Evolutionary conservation across 495 filamentous ascomycete genomes (phyloP).

Genomic region (Hypoxylon rickii): DNA sequence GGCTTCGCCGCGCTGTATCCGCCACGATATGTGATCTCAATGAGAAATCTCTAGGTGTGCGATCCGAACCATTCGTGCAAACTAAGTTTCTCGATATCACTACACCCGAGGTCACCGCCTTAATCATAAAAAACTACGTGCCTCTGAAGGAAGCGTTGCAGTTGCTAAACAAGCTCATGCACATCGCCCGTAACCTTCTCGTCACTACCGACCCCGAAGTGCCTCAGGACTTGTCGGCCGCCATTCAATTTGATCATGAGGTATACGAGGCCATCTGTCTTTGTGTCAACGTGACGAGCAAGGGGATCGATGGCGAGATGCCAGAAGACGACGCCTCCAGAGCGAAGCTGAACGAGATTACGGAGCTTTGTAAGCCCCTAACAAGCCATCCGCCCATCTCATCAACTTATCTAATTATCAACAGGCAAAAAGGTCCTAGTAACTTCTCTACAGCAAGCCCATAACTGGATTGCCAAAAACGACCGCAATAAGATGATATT

Average conservation of each 20-base stretch:
- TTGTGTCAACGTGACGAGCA: conserved; percentile 84
- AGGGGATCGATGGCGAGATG: conserved; percentile 86
- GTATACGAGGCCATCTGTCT: conserved; percentile 82
- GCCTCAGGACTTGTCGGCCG: conserved; percentile 84
- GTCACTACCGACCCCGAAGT: conserved; percentile 73
- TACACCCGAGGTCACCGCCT: conserved; percentile 62
- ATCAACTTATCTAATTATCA: conserved; percentile 28
- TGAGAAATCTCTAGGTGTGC: conserved; percentile 61
- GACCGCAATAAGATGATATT: conserved; percentile 89
- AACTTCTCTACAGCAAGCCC: conserved; percentile 84
- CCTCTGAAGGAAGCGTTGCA: conserved; percentile 80
- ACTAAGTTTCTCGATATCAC: conserved; percentile 56
- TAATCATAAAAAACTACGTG: conserved; percentile 80
- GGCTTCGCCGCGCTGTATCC: conserved; percentile 52
- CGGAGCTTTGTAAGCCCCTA: conserved; percentile 57
- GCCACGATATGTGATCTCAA: conserved; percentile 65
- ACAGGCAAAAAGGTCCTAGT: conserved; percentile 86
- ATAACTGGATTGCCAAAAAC: conserved; percentile 91
- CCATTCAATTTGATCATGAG: conserved; percentile 76
- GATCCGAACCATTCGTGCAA: conserved; percentile 38
- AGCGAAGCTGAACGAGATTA: conserved; percentile 56
- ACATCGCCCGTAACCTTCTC: conserved; percentile 82
- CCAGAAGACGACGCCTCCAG: conserved; percentile 63
- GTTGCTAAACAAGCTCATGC: conserved; percentile 80
- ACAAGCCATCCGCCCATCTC: background rate